Base-by-base conservation (phyloP, 1,284 basidiomycete species). In the Filobasidium uniguttulatum region DNA sequence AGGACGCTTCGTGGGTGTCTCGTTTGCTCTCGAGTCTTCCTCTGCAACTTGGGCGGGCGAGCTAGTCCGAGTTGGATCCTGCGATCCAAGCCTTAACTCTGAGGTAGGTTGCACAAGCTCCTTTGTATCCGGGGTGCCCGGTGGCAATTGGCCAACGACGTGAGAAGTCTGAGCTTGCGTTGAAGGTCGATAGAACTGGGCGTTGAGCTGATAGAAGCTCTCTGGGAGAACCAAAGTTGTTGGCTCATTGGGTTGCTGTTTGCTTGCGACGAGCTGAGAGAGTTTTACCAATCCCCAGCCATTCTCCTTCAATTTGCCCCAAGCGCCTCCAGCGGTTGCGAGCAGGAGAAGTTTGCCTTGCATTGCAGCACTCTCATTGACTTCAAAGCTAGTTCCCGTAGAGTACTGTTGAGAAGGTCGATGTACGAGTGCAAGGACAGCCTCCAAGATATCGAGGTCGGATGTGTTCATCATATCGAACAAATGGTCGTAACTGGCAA, bases 331-430 rank as follows among this genome's bases (percentile, higher is more conserved):
- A 2, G 57, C 56, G 40, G 61, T 60, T 1, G 60, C 62, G 33
- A 72, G 65, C 12, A 60, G 58, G 30, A 70, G 61, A 1, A 72
- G 62, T 2, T 70, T 64, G 30, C 61, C 57, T 26, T 64, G 59
- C 26, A 68, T 61, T 49, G 62, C 57, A 19, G 59, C 48, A 36
- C 56, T 54, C 22, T 57, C 78, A 76, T 55, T 86, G 72, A 52
- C 80, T 78, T 57, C 79, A 75, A 44, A 87, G 68, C 59, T 81
- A 73, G 22, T 83, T 79, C 40, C 81, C 2, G 81, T 78, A 14
- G 85, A 87, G 66, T 94, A 96, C 65, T 96, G 90, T 63, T 97
- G 91, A 5, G 90, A 83, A 1, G 91, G 90, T 23, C 93, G 82
- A 29, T 96, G 77, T 36, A 96, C 75, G 22, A 97, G 77, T 56